Conservation (phyloP, 2,329 filamentous ascomycete genomes). For the Sporothrix mexicana region DNA sequence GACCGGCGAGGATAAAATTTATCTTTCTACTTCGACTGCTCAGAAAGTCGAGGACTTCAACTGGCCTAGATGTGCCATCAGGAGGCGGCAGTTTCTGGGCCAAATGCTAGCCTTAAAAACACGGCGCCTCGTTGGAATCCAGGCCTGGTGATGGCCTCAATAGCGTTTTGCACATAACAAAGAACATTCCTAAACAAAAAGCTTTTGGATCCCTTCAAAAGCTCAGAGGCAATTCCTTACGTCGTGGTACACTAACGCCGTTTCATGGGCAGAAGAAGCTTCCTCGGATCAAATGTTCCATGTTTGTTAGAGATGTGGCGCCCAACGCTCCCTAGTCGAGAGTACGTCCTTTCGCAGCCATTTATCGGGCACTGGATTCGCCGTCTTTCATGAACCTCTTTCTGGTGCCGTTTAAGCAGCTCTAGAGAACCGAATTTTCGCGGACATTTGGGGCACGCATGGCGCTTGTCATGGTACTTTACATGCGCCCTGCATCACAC, state of each 20-base stretch:
- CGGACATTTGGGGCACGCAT: not conserved
- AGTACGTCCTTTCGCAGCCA: not conserved
- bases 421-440: not conserved
- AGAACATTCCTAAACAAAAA: constrained; percentile 7
- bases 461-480: not conserved
- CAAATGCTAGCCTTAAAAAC: not conserved
- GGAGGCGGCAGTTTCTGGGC: not conserved
- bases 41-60: not conserved
- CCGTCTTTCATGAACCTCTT: not conserved
- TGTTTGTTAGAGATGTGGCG: not conserved
- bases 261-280: not conserved
- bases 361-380: not conserved
- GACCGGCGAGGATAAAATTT: not conserved
- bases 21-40: not conserved
- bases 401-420: not conserved
- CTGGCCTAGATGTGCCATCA: not conserved
- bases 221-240: not conserved
- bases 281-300: not conserved
- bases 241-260: not conserved
- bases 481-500: not conserved
- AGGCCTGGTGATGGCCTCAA: not conserved
- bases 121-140: not conserved
- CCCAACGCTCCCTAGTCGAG: not conserved
- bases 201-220: not conserved
- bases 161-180: not conserved